phyloP scores from a whole-genome alignment of 805 yeast genomes.

The Debaryomyces maramus region DNA sequence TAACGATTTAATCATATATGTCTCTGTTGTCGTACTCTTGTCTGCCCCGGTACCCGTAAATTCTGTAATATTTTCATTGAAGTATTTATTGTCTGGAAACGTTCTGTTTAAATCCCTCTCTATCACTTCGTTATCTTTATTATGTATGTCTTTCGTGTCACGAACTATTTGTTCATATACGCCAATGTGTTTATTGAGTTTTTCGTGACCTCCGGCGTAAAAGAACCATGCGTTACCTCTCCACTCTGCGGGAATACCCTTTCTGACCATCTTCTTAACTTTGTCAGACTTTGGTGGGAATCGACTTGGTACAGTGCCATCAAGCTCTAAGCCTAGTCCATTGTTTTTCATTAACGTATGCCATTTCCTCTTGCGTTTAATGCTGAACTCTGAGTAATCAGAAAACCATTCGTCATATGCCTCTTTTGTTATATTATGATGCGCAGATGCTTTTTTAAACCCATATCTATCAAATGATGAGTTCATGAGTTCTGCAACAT shows the following conservation, averaged over 20 bases:
- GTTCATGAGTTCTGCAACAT: slow-evolving; percentile 12
- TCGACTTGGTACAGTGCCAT: slow-evolving; percentile 47
- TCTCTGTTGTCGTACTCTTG: slow-evolving; percentile 41
- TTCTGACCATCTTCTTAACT: slow-evolving; percentile 75
- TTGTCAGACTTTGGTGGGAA: slow-evolving; percentile 81
- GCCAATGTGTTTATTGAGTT: slow-evolving; percentile 66
- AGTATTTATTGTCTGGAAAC: slow-evolving; percentile 88
- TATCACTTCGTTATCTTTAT: slow-evolving; percentile 84
- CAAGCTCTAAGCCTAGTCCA: slow-evolving; percentile 55
- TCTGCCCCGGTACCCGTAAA: background rate
- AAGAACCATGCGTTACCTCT: slow-evolving; percentile 96
- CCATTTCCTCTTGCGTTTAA: slow-evolving; percentile 79
- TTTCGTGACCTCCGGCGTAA: slow-evolving; percentile 83
- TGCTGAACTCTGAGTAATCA: slow-evolving; percentile 61
- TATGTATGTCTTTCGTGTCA: slow-evolving; percentile 54
- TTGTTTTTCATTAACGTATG: slow-evolving; percentile 57
- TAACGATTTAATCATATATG: slow-evolving; percentile 65
- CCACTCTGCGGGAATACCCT: slow-evolving; percentile 97
- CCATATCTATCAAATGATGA: slow-evolving; percentile 73
- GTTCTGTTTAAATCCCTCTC: slow-evolving; percentile 93
- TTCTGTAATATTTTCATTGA: slow-evolving; percentile 45
- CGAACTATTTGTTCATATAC: slow-evolving; percentile 68
- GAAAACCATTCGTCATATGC: slow-evolving; percentile 77
- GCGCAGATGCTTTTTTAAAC: slow-evolving; percentile 65
- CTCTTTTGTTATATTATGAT: slow-evolving; percentile 43